Percentiles rank a stretch among this genome's conserved stretches.
Evolutionary conservation across 441 rosid genomes (phyloP).

Genomic region (Gossypium gossypioides): DNA sequence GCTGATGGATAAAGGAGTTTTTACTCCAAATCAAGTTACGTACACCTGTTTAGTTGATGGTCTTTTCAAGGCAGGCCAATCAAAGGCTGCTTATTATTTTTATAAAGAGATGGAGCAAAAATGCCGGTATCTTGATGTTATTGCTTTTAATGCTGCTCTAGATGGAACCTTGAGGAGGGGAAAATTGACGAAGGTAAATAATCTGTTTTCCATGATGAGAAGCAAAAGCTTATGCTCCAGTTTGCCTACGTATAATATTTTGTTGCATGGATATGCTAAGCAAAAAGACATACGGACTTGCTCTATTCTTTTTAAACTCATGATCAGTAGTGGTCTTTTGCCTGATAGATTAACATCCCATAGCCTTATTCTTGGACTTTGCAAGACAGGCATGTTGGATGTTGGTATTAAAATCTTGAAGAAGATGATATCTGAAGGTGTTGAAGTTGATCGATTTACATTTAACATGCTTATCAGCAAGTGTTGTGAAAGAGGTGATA

Average conservation of each 20-base stretch:
- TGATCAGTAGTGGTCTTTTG: conserved; percentile 33
- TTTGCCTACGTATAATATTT: conserved; percentile 64
- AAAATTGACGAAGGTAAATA: conserved; percentile 29
- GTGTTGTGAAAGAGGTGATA: conserved; percentile 41
- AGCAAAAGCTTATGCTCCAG: conserved; percentile 33
- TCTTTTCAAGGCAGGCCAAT: conserved; percentile 60
- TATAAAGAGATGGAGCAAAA: conserved; percentile 40
- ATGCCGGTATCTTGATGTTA: conserved; percentile 41
- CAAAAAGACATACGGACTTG: conserved; percentile 38
- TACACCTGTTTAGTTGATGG: conserved; percentile 63
- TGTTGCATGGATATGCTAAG: conserved; percentile 67
- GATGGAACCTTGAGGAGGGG: conserved; percentile 64
- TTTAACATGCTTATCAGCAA: conserved; percentile 49
- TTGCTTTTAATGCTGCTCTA: conserved; percentile 42
- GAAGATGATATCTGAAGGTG: conserved; percentile 41
- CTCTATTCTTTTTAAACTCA: conserved; percentile 37
- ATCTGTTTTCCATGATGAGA: conserved; percentile 34
- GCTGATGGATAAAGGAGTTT: conserved; percentile 32
- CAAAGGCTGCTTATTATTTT: conserved; percentile 39
- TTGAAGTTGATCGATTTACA: conserved; percentile 35
- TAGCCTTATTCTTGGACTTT: conserved; percentile 61
- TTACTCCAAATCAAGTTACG: conserved; percentile 31
- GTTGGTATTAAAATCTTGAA: conserved; percentile 53
- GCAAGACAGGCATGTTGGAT: conserved; percentile 48
- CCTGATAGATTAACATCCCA: conserved; percentile 63